phyloP scores from a whole-genome alignment of 2,329 filamentous ascomycete species.

The Alternaria postmessia region DNA sequence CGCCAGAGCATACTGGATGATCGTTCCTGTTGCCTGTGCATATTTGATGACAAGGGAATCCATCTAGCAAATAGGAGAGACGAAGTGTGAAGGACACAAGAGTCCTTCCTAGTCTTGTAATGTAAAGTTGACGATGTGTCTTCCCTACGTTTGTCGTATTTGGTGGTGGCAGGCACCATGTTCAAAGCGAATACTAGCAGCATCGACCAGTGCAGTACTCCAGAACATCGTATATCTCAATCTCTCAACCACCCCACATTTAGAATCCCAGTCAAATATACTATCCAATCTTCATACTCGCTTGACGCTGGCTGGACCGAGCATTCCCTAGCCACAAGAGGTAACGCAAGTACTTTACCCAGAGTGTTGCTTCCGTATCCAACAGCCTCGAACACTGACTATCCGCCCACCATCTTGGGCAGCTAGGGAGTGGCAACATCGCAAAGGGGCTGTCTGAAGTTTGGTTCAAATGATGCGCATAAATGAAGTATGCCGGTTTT shows the following conservation, averaged over 20 bases:
- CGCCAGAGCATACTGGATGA: neutral
- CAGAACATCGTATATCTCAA: constrained; percentile 11
- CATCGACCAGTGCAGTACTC: neutral
- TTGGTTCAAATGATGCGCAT: constrained; percentile 14
- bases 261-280: constrained; percentile 7
- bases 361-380: constrained; percentile 25
- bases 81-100: neutral
- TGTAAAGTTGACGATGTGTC: neutral
- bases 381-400: constrained; percentile 21
- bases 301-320: constrained; percentile 10
- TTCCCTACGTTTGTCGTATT: neutral
- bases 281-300: constrained; percentile 4
- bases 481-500: constrained; percentile 18
- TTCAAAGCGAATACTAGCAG: neutral
- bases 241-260: constrained; percentile 13
- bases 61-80: neutral
- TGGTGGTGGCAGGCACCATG: neutral
- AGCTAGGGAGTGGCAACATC: constrained; percentile 13
- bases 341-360: constrained; percentile 24
- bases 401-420: neutral
- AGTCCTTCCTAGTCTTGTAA: neutral
- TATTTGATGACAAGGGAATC: neutral
- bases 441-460: neutral
- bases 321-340: constrained; percentile 9
- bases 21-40: neutral